Evolutionary conservation across 2,329 filamentous ascomycete species (phyloP), one percentile per base, ranked within the genome.

Genomic region (Fonsecaea multimorphosa): DNA sequence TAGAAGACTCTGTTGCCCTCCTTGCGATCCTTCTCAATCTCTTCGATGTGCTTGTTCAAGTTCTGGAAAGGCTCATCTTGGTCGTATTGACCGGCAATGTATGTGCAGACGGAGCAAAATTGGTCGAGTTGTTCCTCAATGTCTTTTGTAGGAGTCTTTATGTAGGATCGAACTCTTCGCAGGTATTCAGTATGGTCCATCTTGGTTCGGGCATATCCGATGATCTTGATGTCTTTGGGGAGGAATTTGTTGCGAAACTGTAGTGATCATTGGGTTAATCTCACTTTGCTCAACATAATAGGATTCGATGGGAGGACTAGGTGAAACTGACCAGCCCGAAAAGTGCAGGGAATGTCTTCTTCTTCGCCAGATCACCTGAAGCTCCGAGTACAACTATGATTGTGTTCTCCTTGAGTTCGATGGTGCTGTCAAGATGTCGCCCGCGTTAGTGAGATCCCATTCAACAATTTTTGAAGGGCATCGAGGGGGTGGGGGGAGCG

Each of bases 341-440:
- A 63, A 99, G 89, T 67, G 95, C 95, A 72, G 95, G 95, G 83
- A 96, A 99, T 91, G 95, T 99, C 89, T 99, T 99, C 90, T 99
- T 99, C 87, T 99, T 99, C 58, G 95, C 95, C 73, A 99, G 84
- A 85, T 99, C 95, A 76, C 95, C 95, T 60, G 95, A 99, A 72
- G 95, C 95, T 76, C 95, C 95, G 73, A 99, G 89, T 75, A 99
- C 95, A 75, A 99, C 87, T 76, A 99, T 96, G 77, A 93, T 87
- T 72, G 95, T 99, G 86, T 99, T 96, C 77, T 98, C 92, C 86
- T 97, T 99, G 77, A 99, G 89, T 87, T 99, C 95, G 81, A 96
- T 86, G 76, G 87, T 89, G 77, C 92, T 96, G 79, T 72, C 19
- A 16, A 72, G 74, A 12, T 51, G n/a, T 16, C n/a, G 7, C 34